Evolutionary conservation across 257 asterid species (phyloP).

Genomic region (Solanum verrucosum): DNA sequence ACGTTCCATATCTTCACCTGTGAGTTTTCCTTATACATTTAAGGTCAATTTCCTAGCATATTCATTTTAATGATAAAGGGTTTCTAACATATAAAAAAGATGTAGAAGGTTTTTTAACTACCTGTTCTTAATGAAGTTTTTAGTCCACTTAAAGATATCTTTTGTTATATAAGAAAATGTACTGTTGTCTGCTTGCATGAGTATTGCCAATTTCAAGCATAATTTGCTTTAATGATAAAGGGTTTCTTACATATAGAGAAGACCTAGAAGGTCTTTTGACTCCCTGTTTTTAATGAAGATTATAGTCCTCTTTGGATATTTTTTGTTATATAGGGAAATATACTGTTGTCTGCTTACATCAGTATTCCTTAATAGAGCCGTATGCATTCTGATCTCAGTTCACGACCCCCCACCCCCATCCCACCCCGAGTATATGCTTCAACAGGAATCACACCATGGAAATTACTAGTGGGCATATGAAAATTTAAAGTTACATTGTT

Average conservation of each 20-base stretch:
- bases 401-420: not conserved
- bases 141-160: not conserved
- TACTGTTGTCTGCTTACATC: not conserved
- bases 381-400: not conserved
- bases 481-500: not conserved
- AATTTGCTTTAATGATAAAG: not conserved
- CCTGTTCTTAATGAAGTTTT: not conserved
- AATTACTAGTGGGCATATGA: not conserved
- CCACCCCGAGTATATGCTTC: too few relatives aligned
- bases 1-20: constrained; percentile 54
- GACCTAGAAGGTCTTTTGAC: not conserved
- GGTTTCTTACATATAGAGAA: not conserved
- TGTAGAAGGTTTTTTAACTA: not conserved
- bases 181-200: not conserved
- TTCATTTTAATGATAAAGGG: not conserved
- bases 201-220: not conserved
- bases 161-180: not conserved
- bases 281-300: not conserved
- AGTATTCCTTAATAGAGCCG: not conserved
- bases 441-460: not conserved
- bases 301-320: not conserved
- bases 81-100: not conserved
- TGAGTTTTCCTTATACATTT: constrained; percentile 29
- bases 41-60: not conserved
- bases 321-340: not conserved